Conservation (phyloP, 768 basidiomycete genomes). For the Tylopilus plumbeoviolaceoides region DNA sequence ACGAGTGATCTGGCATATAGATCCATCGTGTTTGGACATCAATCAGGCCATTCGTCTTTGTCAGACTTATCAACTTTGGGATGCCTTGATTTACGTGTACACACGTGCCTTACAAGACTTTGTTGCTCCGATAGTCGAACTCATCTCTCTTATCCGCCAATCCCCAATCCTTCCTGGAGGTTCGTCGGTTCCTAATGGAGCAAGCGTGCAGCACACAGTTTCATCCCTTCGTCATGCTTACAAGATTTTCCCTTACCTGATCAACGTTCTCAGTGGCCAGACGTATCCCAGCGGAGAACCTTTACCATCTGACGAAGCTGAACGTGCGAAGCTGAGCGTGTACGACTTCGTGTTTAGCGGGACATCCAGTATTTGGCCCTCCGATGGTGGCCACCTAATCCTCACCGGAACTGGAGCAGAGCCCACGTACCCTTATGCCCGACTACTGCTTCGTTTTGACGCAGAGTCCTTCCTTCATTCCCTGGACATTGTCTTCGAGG, state of each 20-base stretch:
- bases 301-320: conserved; percentile 59
- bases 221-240: conserved; percentile 65
- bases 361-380: conserved; percentile 76
- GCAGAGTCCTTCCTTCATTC: conserved; percentile 92
- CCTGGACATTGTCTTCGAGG: conserved; percentile 93
- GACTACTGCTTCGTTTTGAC: conserved; percentile 81
- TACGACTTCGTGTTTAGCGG: conserved; percentile 86
- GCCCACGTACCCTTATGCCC: conserved; percentile 87
- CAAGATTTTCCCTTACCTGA: conserved; percentile 88
- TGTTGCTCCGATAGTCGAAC: conserved; percentile 82
- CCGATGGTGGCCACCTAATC: conserved; percentile 66
- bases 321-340: conserved; percentile 64
- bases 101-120: conserved; percentile 86
- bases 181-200: conserved; percentile 5
- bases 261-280: conserved; percentile 73
- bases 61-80: conserved; percentile 78
- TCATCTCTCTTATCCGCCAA: conserved; percentile 70
- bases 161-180: conserved; percentile 4
- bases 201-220: conserved; percentile 10
- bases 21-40: conserved; percentile 86
- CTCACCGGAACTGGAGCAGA: conserved; percentile 72
- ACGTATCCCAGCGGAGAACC: conserved; percentile 83
- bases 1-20: conserved; percentile 92
- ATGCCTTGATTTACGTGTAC: conserved; percentile 93
- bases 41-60: conserved; percentile 90